A percentile compares a stretch with the other conserved stretches of the same genome.
Evolutionary conservation across 441 rosid species (phyloP).

Genomic region (Caryocar brasiliense): DNA sequence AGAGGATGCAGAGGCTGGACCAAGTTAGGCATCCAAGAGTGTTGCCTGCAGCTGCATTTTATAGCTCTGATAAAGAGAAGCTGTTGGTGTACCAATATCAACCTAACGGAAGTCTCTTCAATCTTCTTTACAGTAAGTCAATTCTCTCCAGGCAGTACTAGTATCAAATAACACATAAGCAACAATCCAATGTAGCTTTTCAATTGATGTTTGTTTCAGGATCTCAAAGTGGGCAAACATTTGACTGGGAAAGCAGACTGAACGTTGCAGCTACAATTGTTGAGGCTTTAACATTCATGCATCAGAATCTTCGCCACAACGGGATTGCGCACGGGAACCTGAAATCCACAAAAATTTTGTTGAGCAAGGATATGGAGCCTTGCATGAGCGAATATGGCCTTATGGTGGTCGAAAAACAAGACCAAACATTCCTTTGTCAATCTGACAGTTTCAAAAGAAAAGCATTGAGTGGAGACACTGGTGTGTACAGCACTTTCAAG

Average conservation of each 20-base stretch:
- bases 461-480: background rate
- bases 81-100: conserved; percentile 44
- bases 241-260: conserved; percentile 57
- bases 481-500: conserved; percentile 13
- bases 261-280: conserved; percentile 29
- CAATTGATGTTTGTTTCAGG: conserved; percentile 23
- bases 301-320: conserved; percentile 30
- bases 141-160: no score
- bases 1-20: conserved; percentile 35
- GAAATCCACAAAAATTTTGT: conserved; percentile 50
- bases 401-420: conserved; percentile 25
- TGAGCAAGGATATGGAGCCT: conserved; percentile 41
- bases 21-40: conserved; percentile 36
- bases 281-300: conserved; percentile 38
- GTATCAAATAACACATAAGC: no score
- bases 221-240: conserved; percentile 22
- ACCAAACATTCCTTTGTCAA: conserved; percentile 13
- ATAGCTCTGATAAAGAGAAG: conserved; percentile 53
- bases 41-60: conserved; percentile 37
- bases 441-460: conserved; percentile 9
- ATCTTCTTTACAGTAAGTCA: conserved; percentile 41
- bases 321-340: conserved; percentile 55
- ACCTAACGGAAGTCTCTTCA: conserved; percentile 51
- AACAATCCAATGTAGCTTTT: no score
- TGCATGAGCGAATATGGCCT: conserved; percentile 51